phyloP scores from a whole-genome alignment of 2,329 filamentous ascomycete species.

The Periconia macrospinosa region DNA sequence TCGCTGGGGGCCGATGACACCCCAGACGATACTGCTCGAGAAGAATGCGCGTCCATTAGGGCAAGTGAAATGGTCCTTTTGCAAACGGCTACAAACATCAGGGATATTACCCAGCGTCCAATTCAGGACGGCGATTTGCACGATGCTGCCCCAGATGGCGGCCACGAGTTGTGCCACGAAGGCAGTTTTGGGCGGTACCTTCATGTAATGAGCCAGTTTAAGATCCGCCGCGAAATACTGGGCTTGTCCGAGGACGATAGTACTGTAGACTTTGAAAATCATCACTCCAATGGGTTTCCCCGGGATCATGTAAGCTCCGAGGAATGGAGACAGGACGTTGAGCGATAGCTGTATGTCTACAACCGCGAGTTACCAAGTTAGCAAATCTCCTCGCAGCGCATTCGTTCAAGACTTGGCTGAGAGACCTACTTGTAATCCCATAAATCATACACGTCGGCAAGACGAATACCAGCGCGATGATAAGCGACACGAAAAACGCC shows the following conservation, averaged over 20 bases:
- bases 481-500: conserved; percentile 23
- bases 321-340: conserved; percentile 34
- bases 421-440: conserved; percentile 32
- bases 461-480: conserved; percentile 59
- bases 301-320: conserved; percentile 54
- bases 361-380: neutral
- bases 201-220: conserved; percentile 56
- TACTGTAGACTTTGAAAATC: conserved; percentile 52
- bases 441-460: conserved; percentile 65
- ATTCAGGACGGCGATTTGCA: conserved; percentile 68
- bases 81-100: conserved; percentile 63
- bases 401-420: neutral
- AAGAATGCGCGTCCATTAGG: conserved; percentile 64
- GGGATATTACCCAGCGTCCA: conserved; percentile 60
- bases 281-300: conserved; percentile 54
- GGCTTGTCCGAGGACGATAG: conserved; percentile 24
- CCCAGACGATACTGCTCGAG: conserved; percentile 64
- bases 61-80: conserved; percentile 62
- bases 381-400: neutral
- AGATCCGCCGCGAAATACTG: conserved; percentile 54
- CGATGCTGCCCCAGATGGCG: conserved; percentile 66
- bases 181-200: conserved; percentile 65
- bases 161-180: conserved; percentile 68
- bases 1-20: conserved; percentile 69
- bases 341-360: conserved; percentile 18